Evolutionary conservation across 495 filamentous ascomycete species (phyloP), one percentile per base, ranked within the genome.

Genomic region (Daldinia decipiens): DNA sequence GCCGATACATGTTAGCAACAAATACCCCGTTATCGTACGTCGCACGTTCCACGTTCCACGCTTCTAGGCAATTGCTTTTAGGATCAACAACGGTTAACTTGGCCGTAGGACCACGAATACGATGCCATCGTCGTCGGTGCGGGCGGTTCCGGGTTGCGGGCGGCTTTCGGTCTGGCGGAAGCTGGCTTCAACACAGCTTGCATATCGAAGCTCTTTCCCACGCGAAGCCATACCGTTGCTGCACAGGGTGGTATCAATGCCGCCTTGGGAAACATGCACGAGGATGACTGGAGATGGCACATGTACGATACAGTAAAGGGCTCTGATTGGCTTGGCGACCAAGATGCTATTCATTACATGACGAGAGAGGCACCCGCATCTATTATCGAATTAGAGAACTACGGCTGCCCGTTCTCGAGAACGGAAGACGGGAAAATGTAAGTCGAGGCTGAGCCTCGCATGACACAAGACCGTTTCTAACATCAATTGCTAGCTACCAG

Each of bases 281-380:
- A 86, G 82, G 95, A 98, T 80, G 95, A 98, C 85, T 98, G 95
- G 95, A 90, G 95, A 81, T 98, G 95, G 95, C 95, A 98, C 85
- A 98, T 98, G 95, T 98, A 98, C 86, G 95, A 98, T 82, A 98
- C 95, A 52, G 95, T 98, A 68, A 98, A 98, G 85, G 95, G 95
- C 74, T 96, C 92, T 60, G 95, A 98, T 86, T 98, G 95, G 95
- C 87, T 98, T 34, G 95, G 95, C 79, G 95, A 98, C 83, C 95
- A 98, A 84, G 95, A 98, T 82, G 95, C 95, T 56, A 98, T 98
- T 78, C 95, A 98, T 82, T 98, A 98, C 84, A 98, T 98, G 95
- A 97, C 95, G 68, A 87, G 94, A 68, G 95, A 98, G 81, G 95
- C 95, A 21, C 94, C 95, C 26, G 88, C 89, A 58, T 93, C 90